Evolutionary conservation across 768 basidiomycete genomes (phyloP), one percentile per base, ranked within the genome.

Genomic region (Podaxis carcinomalis): DNA sequence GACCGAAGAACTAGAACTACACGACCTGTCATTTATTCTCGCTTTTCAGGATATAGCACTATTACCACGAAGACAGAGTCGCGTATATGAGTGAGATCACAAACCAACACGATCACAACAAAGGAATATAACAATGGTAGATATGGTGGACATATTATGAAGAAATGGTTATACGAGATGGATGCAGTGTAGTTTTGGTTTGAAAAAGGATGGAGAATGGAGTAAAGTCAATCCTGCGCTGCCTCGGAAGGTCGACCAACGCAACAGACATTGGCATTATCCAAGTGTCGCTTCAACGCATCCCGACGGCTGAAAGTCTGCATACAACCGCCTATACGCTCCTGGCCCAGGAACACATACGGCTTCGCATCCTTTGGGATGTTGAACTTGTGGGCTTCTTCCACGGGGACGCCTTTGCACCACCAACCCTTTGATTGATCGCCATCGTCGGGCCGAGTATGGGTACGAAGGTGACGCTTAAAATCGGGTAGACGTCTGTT

Each of bases 401-500:
- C 61, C 7, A 70, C 21, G 2, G 64, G 70, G n/a, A 79, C 74
- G 2, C 80, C 79, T 52, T 72, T 73, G 70, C 80, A 82, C 63
- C 70, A 70, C 70, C 71, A 75, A 0, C 71, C 72, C 37, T 67
- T 65, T 37, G 62, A 59, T n/a, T 70, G 65, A 21, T 79, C 74
- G 46, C 77, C 73, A 21, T 76, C 72, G 25, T 71, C 70, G 49
- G 81, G 73, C 21, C 82, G 82, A 60, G 78, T 75, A 65, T 86
- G 86, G 1, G 84, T 84, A 47, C 71, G 75, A 46, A 87, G 67
- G 67, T 88, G 86, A 23, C 86, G 80, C 68, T 79, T 80, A 68
- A 83, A 81, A 66, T 88, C 86, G 9, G 85, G 83, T 32, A 79
- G 68, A 25, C 86, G 82, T 42, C 73, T 72, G 71, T 82, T 84